phyloP scores from a whole-genome alignment of 2,329 filamentous ascomycete species.

The Aspergillus sp. region DNA sequence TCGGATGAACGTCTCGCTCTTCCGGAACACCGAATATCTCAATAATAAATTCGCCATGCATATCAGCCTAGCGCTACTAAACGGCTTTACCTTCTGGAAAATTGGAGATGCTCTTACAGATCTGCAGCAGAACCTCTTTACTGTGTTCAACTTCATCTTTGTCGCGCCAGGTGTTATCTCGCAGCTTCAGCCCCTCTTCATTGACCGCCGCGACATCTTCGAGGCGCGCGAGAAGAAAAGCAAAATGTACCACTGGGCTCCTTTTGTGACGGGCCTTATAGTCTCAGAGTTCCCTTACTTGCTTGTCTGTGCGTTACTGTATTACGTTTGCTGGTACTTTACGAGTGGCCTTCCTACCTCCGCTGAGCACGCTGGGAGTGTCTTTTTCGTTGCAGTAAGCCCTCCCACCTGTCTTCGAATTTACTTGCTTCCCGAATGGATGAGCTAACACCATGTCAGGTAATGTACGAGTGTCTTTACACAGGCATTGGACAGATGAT shows the following conservation, averaged over 20 bases:
- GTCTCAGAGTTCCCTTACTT: conserved; percentile 66
- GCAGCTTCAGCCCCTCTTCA: conserved; percentile 60
- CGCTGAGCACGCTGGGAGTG: conserved; percentile 34
- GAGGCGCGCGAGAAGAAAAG: conserved; percentile 63
- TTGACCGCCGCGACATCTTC: conserved; percentile 66
- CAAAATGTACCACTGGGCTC: conserved; percentile 68
- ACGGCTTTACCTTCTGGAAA: conserved; percentile 60
- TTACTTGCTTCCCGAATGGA: no score
- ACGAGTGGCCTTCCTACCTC: conserved; percentile 49
- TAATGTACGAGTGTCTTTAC: conserved; percentile 69
- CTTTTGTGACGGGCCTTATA: conserved; percentile 65
- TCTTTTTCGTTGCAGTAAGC: conserved; percentile 60
- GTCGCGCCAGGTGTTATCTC: conserved; percentile 41
- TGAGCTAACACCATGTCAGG: conserved; percentile 1
- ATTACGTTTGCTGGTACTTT: conserved; percentile 71
- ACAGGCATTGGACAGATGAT: conserved; percentile 73
- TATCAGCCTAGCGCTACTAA: conserved; percentile 46
- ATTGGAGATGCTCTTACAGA: conserved; percentile 60
- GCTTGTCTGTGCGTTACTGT: conserved; percentile 58
- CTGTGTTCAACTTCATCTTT: conserved; percentile 59
- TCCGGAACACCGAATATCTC: conserved; percentile 62
- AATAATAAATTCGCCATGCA: conserved; percentile 60
- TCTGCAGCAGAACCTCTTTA: conserved; percentile 71
- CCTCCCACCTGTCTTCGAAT: no score
- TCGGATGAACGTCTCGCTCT: conserved; percentile 62